Evolutionary conservation across 257 asterid genomes (phyloP).

Genomic region (Phtheirospermum japonicum): DNA sequence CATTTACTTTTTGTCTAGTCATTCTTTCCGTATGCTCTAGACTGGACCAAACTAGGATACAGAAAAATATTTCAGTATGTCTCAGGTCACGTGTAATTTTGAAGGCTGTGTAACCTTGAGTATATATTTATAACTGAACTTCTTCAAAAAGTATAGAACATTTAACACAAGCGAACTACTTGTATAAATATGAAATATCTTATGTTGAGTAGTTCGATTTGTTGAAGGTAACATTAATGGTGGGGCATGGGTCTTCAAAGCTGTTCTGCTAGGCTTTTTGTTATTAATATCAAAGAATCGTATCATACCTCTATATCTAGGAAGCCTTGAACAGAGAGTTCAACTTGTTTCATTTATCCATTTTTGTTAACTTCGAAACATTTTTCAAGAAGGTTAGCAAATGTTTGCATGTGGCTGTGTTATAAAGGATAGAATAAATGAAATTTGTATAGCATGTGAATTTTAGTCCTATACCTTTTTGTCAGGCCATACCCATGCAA

Average conservation of each 20-base stretch:
- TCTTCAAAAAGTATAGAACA: constrained; percentile 22
- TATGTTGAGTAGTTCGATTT: constrained; percentile 1
- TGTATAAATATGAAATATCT: constrained; percentile 13
- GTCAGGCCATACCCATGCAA: not conserved
- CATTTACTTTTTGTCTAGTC: constrained; percentile 22
- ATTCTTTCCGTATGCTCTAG: constrained; percentile 24
- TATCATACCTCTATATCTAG: not conserved
- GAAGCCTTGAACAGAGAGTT: not conserved
- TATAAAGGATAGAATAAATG: constrained; percentile 7
- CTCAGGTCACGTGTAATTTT: constrained; percentile 14
- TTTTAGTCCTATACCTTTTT: constrained; percentile 7
- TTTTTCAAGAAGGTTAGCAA: constrained; percentile 10
- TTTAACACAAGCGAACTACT: constrained; percentile 14
- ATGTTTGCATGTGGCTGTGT: constrained; percentile 16
- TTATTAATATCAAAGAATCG: not conserved
- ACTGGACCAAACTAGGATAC: constrained; percentile 12
- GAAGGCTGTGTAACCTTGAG: not conserved
- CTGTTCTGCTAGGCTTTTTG: constrained; percentile 6
- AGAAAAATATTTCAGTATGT: constrained; percentile 4
- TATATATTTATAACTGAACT: constrained; percentile 20
- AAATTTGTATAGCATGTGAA: constrained; percentile 13
- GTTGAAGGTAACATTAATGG: constrained; percentile 1
- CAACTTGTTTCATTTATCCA: not conserved
- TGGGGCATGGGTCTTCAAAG: not conserved
- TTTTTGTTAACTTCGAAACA: not conserved